Evolutionary conservation across 805 yeast genomes (phyloP), one percentile per base, ranked within the genome.

Genomic region (Saturnispora sanitii): DNA sequence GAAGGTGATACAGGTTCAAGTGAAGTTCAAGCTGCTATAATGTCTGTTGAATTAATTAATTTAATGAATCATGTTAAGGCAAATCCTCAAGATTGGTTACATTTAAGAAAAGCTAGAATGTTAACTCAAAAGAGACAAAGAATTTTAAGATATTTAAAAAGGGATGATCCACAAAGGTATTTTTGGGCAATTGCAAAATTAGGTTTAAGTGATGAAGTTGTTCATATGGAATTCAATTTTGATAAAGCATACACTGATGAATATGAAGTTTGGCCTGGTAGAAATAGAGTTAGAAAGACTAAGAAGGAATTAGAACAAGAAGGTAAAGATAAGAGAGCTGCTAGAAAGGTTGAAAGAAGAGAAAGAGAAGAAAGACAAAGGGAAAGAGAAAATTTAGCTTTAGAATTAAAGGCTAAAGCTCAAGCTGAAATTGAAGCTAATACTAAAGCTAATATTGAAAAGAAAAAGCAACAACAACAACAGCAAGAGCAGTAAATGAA

Each of bases 1-100:
- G 86, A 79, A 35, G 95, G 95, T 40, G 97, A 92, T 58, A 84
- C 96, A 1, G 96, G 95, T 3, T 84, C 95, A 2, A 77, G 94
- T 40, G 97, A 90, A 63, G 96, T 88, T 20, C 96, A 88, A 62
- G 96, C 97, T 2, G 97, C 96, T 2, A 72, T 84, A 21, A 65
- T 80, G 65, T 86, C 97, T 0, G 79, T 85, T 37, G 75, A 75
- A 53, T 85, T 92, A 50, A 83, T 81, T 49, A 78, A 75, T 48
- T 67, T 84, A 46, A 84, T 84, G 66, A 71, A 75, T 33, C 96
- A 88, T 55, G 71, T 82, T 42, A 70, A 72, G 50, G 68, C 73
- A 38, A 68, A 78, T 56, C 79, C 77, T 49, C 82, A 87, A 58
- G 97, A 90, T 63, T 66, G 72, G 50, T 67, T 70, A 32, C 79